phyloP scores from a whole-genome alignment of 108 stramenopile species.

The Nitzschia sp. region DNA sequence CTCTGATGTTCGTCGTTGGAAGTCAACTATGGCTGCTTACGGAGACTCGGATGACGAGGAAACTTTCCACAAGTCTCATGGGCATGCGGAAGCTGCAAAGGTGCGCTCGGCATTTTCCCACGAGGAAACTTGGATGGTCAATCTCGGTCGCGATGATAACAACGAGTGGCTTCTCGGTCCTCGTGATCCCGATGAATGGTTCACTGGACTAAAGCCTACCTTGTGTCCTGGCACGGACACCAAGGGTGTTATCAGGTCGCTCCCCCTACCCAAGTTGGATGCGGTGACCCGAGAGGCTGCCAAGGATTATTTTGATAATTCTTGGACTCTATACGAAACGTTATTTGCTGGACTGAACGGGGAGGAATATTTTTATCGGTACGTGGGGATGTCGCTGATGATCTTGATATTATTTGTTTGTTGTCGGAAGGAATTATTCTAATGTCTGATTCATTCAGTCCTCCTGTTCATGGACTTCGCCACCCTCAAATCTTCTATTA shows the following conservation, averaged over 20 bases:
- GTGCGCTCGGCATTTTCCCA: constrained; percentile 22
- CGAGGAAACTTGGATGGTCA: constrained; percentile 79
- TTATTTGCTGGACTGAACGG: constrained; percentile 90
- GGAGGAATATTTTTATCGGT: constrained; percentile 87
- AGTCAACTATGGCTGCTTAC: constrained; percentile 45
- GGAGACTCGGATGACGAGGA: constrained; percentile 37
- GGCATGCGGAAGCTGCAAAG: constrained; percentile 30
- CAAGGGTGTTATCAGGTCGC: constrained; percentile 57
- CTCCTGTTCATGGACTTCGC: constrained; percentile 83
- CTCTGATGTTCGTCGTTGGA: constrained; percentile 34
- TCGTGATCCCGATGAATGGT: constrained; percentile 65
- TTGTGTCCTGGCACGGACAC: constrained; percentile 61
- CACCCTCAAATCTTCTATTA: constrained; percentile 95
- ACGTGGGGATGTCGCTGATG: too few species aligned
- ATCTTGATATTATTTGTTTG: neutral
- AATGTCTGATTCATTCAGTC: constrained; percentile 30
- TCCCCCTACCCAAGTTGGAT: constrained; percentile 69
- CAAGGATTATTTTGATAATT: constrained; percentile 91
- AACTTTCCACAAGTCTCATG: constrained; percentile 15
- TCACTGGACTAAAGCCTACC: constrained; percentile 62
- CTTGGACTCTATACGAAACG: constrained; percentile 90
- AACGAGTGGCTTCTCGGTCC: constrained; percentile 69
- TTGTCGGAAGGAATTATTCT: neutral
- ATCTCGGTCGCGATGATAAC: constrained; percentile 62
- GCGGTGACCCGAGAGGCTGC: constrained; percentile 70